A percentile compares a stretch with the other conserved stretches of the same genome.
These are phyloP conservation scores for Erysimum cheiri DNA, from an alignment of 441 rosid species.

Conservation along the genomic window DNA sequence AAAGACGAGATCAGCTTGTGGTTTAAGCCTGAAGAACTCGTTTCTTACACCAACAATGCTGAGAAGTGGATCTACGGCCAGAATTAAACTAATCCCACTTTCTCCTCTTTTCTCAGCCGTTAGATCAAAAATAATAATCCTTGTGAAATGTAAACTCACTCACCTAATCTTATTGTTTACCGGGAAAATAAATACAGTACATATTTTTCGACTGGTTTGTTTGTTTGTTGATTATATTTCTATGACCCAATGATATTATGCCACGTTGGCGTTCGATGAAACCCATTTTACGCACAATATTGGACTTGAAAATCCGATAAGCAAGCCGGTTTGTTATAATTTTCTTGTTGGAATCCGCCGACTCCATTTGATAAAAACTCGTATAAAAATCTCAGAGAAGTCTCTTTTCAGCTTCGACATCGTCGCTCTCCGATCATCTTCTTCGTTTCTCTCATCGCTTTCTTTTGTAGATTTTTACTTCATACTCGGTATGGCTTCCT, in stretches of 20 bases:
- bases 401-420: neutral
- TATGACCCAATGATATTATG: neutral
- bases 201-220: neutral
- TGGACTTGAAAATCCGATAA: conserved; percentile 14
- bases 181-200: no score
- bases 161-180: no score
- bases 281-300: neutral
- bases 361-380: neutral
- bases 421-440: conserved; percentile 7
- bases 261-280: neutral
- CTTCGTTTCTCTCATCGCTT: neutral
- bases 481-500: conserved; percentile 20
- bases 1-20: conserved; percentile 86
- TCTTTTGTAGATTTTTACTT: neutral
- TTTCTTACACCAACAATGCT: conserved; percentile 68
- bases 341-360: conserved; percentile 24
- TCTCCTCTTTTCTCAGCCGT: conserved; percentile 8
- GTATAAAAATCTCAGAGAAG: conserved; percentile 8
- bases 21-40: conserved; percentile 95
- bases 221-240: neutral
- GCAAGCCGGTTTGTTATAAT: neutral
- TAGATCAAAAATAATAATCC: neutral
- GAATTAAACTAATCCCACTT: conserved; percentile 45
- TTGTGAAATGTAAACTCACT: no score
- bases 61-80: conserved; percentile 92